phyloP scores from a whole-genome alignment of 1,139 yeast genomes.

The Saccharomyces hybrid region DNA sequence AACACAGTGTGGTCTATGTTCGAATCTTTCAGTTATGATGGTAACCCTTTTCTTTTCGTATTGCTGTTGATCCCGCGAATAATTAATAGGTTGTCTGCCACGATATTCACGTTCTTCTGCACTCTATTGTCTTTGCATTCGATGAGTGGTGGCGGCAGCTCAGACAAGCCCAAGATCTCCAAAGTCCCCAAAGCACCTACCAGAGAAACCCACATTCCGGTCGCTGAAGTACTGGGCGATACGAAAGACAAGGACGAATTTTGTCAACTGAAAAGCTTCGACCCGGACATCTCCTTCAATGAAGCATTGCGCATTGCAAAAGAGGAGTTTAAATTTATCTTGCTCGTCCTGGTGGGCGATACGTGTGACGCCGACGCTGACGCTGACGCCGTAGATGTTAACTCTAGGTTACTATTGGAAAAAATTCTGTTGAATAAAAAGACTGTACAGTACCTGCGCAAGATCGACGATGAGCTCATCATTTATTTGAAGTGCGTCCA shows the following conservation, averaged over 20 bases:
- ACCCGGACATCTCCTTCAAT: slow-evolving; percentile 23
- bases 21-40: slow-evolving; percentile 2
- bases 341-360: slow-evolving; percentile 30
- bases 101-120: slow-evolving; percentile 5
- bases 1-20: slow-evolving; percentile 8
- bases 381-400: slow-evolving; percentile 14
- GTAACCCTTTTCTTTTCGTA: slow-evolving; percentile 15
- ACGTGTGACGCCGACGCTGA: slow-evolving; percentile 5
- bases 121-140: slow-evolving; percentile 3
- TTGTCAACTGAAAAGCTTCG: not conserved
- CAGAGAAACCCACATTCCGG: not conserved
- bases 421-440: slow-evolving; percentile 25
- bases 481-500: slow-evolving; percentile 29
- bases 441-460: slow-evolving; percentile 20
- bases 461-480: slow-evolving; percentile 24
- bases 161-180: slow-evolving; percentile 7
- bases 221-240: not conserved
- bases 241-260: not conserved
- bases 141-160: slow-evolving; percentile 5
- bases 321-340: slow-evolving; percentile 29
- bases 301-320: slow-evolving; percentile 27
- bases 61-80: slow-evolving; percentile 22
- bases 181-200: slow-evolving; percentile 19
- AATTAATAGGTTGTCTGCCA: not conserved
- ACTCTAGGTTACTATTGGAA: slow-evolving; percentile 27